Evolutionary conservation across 192 early-diverging fungal genomes (phyloP).

Genomic region (Pilaira anomala): DNA sequence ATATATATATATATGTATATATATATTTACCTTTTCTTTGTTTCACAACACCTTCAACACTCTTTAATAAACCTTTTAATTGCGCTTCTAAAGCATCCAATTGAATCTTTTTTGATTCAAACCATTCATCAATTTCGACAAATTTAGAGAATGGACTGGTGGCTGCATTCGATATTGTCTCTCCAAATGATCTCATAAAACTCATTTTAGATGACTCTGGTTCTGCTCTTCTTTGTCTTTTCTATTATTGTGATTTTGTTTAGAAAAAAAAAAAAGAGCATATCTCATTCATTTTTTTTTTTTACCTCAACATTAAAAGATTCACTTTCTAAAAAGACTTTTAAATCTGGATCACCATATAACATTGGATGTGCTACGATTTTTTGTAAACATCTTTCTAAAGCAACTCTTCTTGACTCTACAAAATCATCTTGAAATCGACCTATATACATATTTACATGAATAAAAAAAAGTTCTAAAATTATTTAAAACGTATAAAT

Average conservation of each 20-base stretch:
- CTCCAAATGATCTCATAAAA: slow-evolving; percentile 69
- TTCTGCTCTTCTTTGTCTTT: slow-evolving; percentile 47
- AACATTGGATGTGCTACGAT: slow-evolving; percentile 79
- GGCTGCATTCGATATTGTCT: slow-evolving; percentile 59
- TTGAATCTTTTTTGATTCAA: slow-evolving; percentile 69
- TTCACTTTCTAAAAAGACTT: slow-evolving; percentile 85
- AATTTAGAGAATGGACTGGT: slow-evolving; percentile 60
- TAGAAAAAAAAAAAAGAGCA: background rate
- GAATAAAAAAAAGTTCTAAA: background rate
- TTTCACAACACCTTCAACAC: slow-evolving; percentile 72
- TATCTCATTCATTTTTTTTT: background rate
- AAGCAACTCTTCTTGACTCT: slow-evolving; percentile 75
- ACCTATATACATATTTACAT: slow-evolving; percentile 35
- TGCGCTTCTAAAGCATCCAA: slow-evolving; percentile 77
- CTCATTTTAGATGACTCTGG: slow-evolving; percentile 37
- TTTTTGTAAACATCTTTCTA: slow-evolving; percentile 82
- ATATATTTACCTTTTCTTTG: slow-evolving; percentile 54
- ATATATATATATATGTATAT: background rate
- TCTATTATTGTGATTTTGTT: slow-evolving; percentile 34
- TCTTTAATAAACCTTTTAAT: slow-evolving; percentile 70
- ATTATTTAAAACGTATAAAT: slow-evolving; percentile 15
- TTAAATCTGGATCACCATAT: slow-evolving; percentile 77
- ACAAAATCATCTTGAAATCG: slow-evolving; percentile 97
- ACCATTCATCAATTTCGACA: slow-evolving; percentile 75
- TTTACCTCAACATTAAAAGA: slow-evolving; percentile 73